Percentiles rank a stretch among this genome's conserved stretches.
Conservation (phyloP, 768 basidiomycete genomes). For the Cystofilobasidium macerans region DNA sequence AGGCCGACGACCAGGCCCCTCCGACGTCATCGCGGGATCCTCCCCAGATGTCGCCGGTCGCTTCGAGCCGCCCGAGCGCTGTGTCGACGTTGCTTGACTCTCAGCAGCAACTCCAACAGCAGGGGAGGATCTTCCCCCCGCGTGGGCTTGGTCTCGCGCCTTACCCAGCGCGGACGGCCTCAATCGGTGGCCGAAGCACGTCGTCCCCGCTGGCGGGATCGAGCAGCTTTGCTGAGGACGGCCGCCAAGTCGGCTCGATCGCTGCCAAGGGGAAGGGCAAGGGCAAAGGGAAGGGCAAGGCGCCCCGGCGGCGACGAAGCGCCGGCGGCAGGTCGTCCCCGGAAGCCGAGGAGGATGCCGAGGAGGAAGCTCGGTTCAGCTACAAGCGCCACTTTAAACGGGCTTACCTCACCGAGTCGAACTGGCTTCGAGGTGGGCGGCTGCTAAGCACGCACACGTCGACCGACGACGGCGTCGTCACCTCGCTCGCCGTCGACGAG, state of each 20-base stretch:
- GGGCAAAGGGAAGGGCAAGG: constrained; percentile 24
- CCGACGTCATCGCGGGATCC: no score
- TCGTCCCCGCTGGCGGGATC: background rate
- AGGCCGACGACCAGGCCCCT: no score
- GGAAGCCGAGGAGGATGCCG: background rate
- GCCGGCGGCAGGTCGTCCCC: no score
- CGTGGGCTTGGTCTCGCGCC: background rate
- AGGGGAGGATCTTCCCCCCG: background rate
- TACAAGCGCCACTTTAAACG: constrained; percentile 61
- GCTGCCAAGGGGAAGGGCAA: background rate
- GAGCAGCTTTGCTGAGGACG: constrained; percentile 2
- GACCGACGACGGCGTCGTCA: constrained; percentile 59
- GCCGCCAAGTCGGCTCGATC: background rate
- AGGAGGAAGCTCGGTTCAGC: constrained; percentile 41
- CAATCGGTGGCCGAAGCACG: constrained; percentile 5
- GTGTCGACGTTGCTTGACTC: no score
- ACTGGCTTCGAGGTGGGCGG: constrained; percentile 67
- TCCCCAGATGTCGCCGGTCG: no score
- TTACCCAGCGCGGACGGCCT: background rate
- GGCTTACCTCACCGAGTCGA: constrained; percentile 62
- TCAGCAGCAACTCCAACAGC: no score
- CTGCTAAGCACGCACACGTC: constrained; percentile 54
- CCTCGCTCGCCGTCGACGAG: constrained; percentile 69
- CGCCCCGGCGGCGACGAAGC: constrained; percentile 1
- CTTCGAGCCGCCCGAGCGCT: no score